Evolutionary conservation across 148 eudicot genomes (phyloP).

Genomic region (Euryodendron excelsum): DNA sequence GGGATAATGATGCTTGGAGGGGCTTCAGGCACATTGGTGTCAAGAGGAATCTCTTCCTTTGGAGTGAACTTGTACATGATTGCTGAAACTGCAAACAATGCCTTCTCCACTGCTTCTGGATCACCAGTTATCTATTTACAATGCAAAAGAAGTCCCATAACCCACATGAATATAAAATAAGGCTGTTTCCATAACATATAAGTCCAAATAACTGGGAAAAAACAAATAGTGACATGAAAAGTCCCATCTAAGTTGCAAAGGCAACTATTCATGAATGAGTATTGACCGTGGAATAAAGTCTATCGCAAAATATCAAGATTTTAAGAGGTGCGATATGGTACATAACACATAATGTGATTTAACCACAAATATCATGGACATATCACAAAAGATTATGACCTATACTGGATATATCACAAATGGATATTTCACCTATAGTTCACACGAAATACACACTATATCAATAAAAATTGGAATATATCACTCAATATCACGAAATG

Average conservation of each 20-base stretch:
- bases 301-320: background rate
- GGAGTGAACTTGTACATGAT: slow-evolving; percentile 88
- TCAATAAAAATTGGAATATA: too few species aligned
- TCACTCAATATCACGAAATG: background rate
- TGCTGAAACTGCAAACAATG: slow-evolving; percentile 82
- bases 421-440: too few species aligned
- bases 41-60: slow-evolving; percentile 78
- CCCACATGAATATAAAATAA: background rate
- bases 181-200: background rate
- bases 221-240: background rate
- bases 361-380: too few species aligned
- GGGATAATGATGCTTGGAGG: slow-evolving; percentile 85
- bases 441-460: too few species aligned
- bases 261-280: background rate
- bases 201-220: background rate
- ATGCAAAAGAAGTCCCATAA: background rate
- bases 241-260: background rate
- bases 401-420: too few species aligned
- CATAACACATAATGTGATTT: too few species aligned
- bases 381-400: too few species aligned
- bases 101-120: slow-evolving; percentile 73
- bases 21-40: slow-evolving; percentile 61
- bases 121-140: slow-evolving; percentile 74
- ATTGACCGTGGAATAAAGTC: background rate
- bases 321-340: too few species aligned